Conservation (phyloP, 495 filamentous ascomycete genomes). For the Tuber microsphaerosporum region DNA sequence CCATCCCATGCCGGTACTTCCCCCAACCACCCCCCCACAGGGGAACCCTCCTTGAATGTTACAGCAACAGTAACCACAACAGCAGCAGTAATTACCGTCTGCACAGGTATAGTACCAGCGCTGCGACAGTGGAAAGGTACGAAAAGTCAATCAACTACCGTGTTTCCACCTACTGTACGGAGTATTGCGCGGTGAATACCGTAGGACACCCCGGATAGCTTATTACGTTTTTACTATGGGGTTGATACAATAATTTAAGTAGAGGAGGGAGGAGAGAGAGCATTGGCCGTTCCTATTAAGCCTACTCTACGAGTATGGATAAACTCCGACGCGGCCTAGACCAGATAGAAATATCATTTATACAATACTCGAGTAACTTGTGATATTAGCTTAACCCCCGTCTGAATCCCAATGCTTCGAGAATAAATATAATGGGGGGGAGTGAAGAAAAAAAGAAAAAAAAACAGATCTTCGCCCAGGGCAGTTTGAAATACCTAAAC, state of each 20-base stretch:
- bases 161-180: background rate
- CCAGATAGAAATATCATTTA: background rate
- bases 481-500: background rate
- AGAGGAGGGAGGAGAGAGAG: background rate
- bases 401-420: background rate
- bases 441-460: background rate
- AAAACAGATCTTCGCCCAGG: background rate
- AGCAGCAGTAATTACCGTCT: background rate
- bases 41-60: background rate
- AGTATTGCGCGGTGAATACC: background rate
- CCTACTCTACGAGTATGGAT: background rate
- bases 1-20: background rate
- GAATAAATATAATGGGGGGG: background rate
- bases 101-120: background rate
- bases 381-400: background rate
- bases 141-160: background rate
- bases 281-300: background rate
- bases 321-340: background rate
- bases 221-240: background rate
- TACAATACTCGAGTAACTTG: background rate
- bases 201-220: background rate
- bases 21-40: background rate
- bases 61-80: background rate
- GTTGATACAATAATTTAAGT: background rate
- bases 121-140: background rate